These are phyloP conservation scores for Xylaria sp. DNA, from an alignment of 2,329 filamentous ascomycete genomes.

Conservation along the genomic window DNA sequence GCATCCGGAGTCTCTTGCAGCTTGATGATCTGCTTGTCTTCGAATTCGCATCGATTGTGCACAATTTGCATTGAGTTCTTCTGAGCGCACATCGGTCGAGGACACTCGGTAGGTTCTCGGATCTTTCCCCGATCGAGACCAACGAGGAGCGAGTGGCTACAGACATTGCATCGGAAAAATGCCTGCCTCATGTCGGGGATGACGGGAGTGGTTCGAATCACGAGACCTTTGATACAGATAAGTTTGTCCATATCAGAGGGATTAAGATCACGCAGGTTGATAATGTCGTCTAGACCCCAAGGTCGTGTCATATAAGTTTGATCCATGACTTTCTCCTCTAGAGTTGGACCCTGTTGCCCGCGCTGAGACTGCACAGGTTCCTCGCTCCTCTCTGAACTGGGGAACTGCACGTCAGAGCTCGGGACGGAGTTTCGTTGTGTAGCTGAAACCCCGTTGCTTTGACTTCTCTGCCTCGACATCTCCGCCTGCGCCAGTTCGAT, in stretches of 20 bases:
- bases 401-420: constrained; percentile 81
- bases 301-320: constrained; percentile 87
- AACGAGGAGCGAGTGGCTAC: constrained; percentile 89
- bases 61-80: constrained; percentile 98
- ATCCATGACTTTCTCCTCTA: constrained; percentile 84
- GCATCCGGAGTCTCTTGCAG: constrained; percentile 96
- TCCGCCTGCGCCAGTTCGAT: constrained; percentile 86
- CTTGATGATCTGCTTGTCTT: constrained; percentile 99
- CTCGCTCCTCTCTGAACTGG: constrained; percentile 80
- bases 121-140: constrained; percentile 97
- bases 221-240: constrained; percentile 92
- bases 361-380: constrained; percentile 56
- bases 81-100: constrained; percentile 80
- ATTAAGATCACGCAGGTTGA: constrained; percentile 94
- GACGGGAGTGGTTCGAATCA: constrained; percentile 94
- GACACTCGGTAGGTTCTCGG: constrained; percentile 90
- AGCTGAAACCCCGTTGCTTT: constrained; percentile 50
- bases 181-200: constrained; percentile 99
- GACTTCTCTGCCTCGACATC: constrained; percentile 72
- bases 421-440: constrained; percentile 67
- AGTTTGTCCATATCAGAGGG: constrained; percentile 96
- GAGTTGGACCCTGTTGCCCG: constrained; percentile 62
- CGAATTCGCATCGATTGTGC: constrained; percentile 93
- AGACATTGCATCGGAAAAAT: constrained; percentile 95
- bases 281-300: constrained; percentile 85